Evolutionary conservation across 2,329 filamentous ascomycete species (phyloP), one percentile per base, ranked within the genome.

Genomic region (Phyllosticta citrichinensis): DNA sequence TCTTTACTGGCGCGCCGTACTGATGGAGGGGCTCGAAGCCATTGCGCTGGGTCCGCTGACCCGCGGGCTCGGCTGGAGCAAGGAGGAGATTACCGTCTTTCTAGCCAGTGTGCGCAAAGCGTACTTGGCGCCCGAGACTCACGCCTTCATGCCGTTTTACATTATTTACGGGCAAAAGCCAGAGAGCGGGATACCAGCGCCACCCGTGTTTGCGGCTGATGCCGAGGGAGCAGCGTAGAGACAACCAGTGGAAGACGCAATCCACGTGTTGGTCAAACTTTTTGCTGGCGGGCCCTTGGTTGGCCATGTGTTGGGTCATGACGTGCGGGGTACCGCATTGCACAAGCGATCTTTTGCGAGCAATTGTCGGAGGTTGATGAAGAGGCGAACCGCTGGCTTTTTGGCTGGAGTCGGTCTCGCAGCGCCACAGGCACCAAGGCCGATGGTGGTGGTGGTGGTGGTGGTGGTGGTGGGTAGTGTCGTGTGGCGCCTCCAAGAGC

Each of bases 91-190:
- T 19, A 59, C 59, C 20, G 63, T 64, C 4, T 63, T 59, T 19
- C 35, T 61, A 2, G 63, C 62, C 3, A 35, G 30, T 12, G 59
- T 62, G 47, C 27, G 63, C 17, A 63, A 64, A 55, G 60, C 63
- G 3, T 64, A 64, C 50, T 12, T 62, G 20, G 61, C 63, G 3
- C 62, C 61, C 12, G 30, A 77, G 54, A 80, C 77, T 8, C 65
- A 75, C 79, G 65, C 73, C 76, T 82, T 81, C 64, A 83, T 84
- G 81, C 81, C 80, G 9, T 73, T 83, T 64, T 77, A 82, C 66
- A 75, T 83, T 57, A 73, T 82, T 12, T 83, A 80, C 65, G 81
- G 76, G 17, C 81, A 83, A 68, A 83, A 79, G 68, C 79, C 81
- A 19, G 59, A 61, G 55, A 47, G 40, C 40, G 40, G 40, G n/a